A percentile compares a stretch with the other conserved stretches of the same genome.
Conservation (phyloP, 1,284 basidiomycete species). For the Fomitopsis betulina region DNA sequence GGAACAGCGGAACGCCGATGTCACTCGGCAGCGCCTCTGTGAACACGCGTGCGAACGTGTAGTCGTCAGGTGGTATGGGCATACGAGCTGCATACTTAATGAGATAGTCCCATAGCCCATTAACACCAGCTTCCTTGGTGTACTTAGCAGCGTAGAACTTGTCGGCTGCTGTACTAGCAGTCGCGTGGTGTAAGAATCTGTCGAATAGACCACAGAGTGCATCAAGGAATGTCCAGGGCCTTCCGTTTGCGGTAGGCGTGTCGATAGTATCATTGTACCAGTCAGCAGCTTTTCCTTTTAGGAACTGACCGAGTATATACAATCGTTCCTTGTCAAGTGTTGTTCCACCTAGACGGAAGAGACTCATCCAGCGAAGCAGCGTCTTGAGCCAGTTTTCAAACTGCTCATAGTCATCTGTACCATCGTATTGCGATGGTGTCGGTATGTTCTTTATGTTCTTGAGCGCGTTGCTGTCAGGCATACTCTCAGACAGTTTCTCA, state of each 20-base stretch:
- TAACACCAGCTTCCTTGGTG: neutral
- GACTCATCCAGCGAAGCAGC: neutral
- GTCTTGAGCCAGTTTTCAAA: neutral
- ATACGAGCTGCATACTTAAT: neutral
- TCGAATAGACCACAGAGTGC: slow-evolving; percentile 2
- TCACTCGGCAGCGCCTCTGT: slow-evolving; percentile 2
- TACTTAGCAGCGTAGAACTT: slow-evolving; percentile 1
- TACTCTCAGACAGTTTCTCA: neutral
- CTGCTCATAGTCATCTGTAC: neutral
- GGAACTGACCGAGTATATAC: neutral
- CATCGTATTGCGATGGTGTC: neutral
- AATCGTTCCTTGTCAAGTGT: neutral
- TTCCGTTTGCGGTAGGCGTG: neutral
- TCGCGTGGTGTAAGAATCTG: slow-evolving; percentile 6
- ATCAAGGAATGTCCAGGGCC: slow-evolving; percentile 4
- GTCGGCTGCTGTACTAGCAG: slow-evolving; percentile 4
- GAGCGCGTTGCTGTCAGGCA: neutral
- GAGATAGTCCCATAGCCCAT: slow-evolving; percentile 4
- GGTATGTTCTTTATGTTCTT: neutral
- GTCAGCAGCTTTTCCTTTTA: neutral
- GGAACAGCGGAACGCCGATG: neutral
- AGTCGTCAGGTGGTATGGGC: slow-evolving; percentile 8
- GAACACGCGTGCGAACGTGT: slow-evolving; percentile 7
- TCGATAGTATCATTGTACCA: slow-evolving; percentile 7
- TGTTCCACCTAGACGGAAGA: neutral